phyloP scores from a whole-genome alignment of 2,329 filamentous ascomycete species.

The Sporothrix brunneoviolacea region DNA sequence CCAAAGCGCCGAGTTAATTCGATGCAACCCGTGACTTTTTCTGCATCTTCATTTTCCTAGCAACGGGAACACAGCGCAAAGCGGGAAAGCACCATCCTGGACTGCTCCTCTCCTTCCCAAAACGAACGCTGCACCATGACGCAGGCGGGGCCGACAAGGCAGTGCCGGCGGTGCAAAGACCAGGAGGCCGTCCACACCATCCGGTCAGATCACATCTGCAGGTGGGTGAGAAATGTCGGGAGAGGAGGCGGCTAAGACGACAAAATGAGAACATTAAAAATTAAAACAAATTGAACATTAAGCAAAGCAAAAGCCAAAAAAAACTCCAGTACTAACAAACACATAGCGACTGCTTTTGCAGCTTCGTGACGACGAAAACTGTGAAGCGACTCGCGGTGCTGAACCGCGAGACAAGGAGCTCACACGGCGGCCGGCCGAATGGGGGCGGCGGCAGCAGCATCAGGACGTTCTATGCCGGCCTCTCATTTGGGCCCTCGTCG shows the following conservation, averaged over 20 bases:
- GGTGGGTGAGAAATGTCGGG: constrained; percentile 30
- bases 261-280: too few species aligned
- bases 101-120: not conserved
- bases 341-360: constrained; percentile 64
- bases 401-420: constrained; percentile 36
- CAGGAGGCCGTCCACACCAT: constrained; percentile 45
- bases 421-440: constrained; percentile 10
- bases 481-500: constrained; percentile 81
- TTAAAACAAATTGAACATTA: too few species aligned
- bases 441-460: constrained; percentile 20
- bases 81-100: too few species aligned
- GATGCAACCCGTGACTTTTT: too few species aligned
- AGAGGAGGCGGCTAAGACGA: too few species aligned
- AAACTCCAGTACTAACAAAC: not conserved
- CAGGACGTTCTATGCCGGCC: constrained; percentile 61
- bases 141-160: constrained; percentile 18
- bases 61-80: too few species aligned
- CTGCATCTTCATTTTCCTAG: too few species aligned
- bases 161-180: constrained; percentile 52
- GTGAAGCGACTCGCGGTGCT: constrained; percentile 61
- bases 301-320: too few species aligned
- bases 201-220: constrained; percentile 54
- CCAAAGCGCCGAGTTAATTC: too few species aligned
- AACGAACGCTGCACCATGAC: constrained; percentile 11
- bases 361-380: constrained; percentile 71